Evolutionary conservation across 371 early-diverging fungal species (phyloP).

Genomic region (Mortierella sp.): DNA sequence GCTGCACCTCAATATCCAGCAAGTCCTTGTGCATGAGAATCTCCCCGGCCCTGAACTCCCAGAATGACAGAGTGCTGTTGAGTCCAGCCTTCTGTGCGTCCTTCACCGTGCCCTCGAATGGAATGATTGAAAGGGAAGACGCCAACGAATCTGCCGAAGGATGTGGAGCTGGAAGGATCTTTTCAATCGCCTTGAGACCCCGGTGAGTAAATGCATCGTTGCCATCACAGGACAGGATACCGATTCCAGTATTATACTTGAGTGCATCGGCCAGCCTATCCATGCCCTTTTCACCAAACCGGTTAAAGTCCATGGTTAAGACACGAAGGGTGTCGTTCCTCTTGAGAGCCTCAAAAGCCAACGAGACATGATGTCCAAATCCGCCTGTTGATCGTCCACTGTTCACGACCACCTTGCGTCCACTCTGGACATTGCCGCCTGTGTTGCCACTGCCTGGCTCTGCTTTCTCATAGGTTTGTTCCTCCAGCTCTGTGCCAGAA

Average conservation of each 20-base stretch:
- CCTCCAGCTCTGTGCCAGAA: conserved; percentile 8
- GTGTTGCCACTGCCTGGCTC: background rate
- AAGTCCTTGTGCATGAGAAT: conserved; percentile 29
- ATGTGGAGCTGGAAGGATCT: conserved; percentile 23
- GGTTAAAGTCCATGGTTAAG: conserved; percentile 27
- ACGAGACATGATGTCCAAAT: conserved; percentile 21
- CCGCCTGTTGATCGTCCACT: conserved; percentile 17
- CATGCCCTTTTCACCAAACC: conserved; percentile 31
- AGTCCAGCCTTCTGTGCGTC: conserved; percentile 33
- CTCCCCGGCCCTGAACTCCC: conserved; percentile 23
- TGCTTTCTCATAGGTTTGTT: background rate
- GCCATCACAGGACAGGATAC: conserved; percentile 34
- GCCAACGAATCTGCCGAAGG: background rate
- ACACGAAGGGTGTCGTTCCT: conserved; percentile 19
- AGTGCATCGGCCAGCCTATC: conserved; percentile 19
- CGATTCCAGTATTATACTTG: conserved; percentile 10
- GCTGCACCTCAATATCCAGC: conserved; percentile 25
- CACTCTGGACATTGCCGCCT: conserved; percentile 2
- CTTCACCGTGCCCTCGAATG: conserved; percentile 30
- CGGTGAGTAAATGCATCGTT: conserved; percentile 35
- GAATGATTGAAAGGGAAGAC: background rate
- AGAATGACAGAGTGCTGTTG: conserved; percentile 39
- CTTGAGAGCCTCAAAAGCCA: conserved; percentile 26
- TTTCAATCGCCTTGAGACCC: conserved; percentile 21
- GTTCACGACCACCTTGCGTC: conserved; percentile 27